Conservation (phyloP, 306 rosid genomes). For the Castanospermum australe region DNA sequence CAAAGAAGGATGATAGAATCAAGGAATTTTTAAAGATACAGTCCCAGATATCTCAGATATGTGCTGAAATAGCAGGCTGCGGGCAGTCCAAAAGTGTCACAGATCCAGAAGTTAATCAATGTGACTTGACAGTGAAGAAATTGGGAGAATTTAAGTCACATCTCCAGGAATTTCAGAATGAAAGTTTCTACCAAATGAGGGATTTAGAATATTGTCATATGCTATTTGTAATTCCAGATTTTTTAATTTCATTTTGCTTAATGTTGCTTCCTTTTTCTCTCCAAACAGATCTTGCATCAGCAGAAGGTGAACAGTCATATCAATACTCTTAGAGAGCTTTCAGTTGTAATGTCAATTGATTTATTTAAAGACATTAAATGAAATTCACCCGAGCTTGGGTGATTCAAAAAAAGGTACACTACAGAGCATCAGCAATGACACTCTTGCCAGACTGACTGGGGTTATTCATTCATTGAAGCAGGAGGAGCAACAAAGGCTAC, state of each 20-base stretch:
- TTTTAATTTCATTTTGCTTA: neutral
- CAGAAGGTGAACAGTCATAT: constrained; percentile 65
- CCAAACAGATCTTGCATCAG: constrained; percentile 64
- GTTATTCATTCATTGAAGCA: constrained; percentile 62
- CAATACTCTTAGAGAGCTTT: constrained; percentile 53
- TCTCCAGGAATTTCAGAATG: constrained; percentile 78
- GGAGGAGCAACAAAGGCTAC: constrained; percentile 68
- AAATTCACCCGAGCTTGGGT: constrained; percentile 75
- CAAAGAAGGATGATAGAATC: constrained; percentile 63
- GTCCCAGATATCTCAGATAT: constrained; percentile 61
- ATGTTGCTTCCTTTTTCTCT: constrained; percentile 4
- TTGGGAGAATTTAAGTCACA: constrained; percentile 71
- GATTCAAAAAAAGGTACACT: constrained; percentile 42
- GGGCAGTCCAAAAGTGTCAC: constrained; percentile 36
- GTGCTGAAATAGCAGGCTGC: constrained; percentile 70
- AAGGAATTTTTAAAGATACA: constrained; percentile 58
- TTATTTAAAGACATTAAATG: constrained; percentile 52
- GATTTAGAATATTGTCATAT: constrained; percentile 20
- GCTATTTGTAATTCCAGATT: neutral
- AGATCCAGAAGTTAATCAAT: constrained; percentile 43
- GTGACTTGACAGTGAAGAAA: constrained; percentile 60
- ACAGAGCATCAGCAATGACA: constrained; percentile 78
- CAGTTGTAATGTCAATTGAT: constrained; percentile 74
- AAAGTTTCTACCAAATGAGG: constrained; percentile 47
- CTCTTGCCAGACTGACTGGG: constrained; percentile 78